These are phyloP conservation scores for Lanmaoa rubissima DNA, from an alignment of 768 basidiomycete species.

Conservation along the genomic window DNA sequence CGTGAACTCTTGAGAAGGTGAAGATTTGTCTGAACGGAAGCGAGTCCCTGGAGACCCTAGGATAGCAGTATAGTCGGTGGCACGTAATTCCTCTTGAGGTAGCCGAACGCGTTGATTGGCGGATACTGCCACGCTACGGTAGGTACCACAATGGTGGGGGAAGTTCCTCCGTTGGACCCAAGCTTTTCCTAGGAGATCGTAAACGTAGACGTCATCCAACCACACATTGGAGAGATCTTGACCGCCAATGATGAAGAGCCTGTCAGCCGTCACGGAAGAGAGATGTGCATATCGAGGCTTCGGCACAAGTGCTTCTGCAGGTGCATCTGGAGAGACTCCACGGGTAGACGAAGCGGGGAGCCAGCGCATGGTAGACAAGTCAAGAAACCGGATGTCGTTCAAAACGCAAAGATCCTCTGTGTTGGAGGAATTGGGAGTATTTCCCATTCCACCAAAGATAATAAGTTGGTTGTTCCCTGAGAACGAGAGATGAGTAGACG, in stretches of 20 bases:
- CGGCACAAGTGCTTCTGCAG: slow-evolving; percentile 56
- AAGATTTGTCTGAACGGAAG: slow-evolving; percentile 50
- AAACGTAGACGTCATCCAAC: slow-evolving; percentile 91
- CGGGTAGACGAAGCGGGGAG: slow-evolving; percentile 43
- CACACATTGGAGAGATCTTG: slow-evolving; percentile 93
- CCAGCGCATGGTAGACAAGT: slow-evolving; percentile 72
- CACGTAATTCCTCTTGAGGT: slow-evolving; percentile 57
- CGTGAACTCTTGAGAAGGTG: slow-evolving; percentile 48
- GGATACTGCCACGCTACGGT: slow-evolving; percentile 89
- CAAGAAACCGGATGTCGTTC: slow-evolving; percentile 88
- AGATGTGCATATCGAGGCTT: slow-evolving; percentile 93
- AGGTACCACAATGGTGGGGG: slow-evolving; percentile 93
- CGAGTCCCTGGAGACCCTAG: slow-evolving; percentile 58
- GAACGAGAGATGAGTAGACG: slow-evolving; percentile 15
- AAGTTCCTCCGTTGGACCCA: slow-evolving; percentile 85
- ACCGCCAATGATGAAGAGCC: slow-evolving; percentile 90
- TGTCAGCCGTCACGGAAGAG: slow-evolving; percentile 79
- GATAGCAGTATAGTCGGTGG: slow-evolving; percentile 38
- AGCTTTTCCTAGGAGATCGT: slow-evolving; percentile 65
- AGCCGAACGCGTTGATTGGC: slow-evolving; percentile 65
- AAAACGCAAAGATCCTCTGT: slow-evolving; percentile 88
- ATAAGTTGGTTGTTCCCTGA: slow-evolving; percentile 85
- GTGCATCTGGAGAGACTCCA: slow-evolving; percentile 32
- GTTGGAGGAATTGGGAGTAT: slow-evolving; percentile 64
- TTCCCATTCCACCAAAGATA: slow-evolving; percentile 94